phyloP scores from a whole-genome alignment of 768 basidiomycete species.

The Suillus decipiens region DNA sequence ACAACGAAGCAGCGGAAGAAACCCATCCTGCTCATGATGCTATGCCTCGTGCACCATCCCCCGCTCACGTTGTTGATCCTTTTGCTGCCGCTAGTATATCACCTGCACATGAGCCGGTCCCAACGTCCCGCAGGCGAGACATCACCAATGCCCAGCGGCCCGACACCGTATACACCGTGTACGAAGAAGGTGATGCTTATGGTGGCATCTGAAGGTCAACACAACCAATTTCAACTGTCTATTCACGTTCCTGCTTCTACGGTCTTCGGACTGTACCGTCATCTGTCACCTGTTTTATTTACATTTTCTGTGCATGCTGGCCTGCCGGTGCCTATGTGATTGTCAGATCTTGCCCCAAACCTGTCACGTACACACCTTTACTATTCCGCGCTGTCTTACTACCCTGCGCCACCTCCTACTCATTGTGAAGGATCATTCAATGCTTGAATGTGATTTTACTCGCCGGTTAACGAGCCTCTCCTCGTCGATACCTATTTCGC shows the following conservation, averaged over 20 bases:
- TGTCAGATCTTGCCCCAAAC: conserved; percentile 28
- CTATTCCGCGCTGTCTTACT: conserved; percentile 18
- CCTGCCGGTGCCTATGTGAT: conserved; percentile 25
- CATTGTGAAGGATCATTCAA: conserved; percentile 22
- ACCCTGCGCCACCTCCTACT: conserved; percentile 8
- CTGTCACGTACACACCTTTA: conserved; percentile 17
- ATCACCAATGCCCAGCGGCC: conserved; percentile 36
- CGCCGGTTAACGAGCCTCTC: conserved; percentile 38
- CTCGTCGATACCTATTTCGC: conserved; percentile 34
- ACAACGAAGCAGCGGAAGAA: conserved; percentile 18
- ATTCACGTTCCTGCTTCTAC: conserved; percentile 16
- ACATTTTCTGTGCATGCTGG: conserved; percentile 21
- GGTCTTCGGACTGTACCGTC: conserved; percentile 22
- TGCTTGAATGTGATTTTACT: conserved; percentile 26
- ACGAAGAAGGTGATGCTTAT: conserved; percentile 69
- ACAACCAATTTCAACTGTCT: conserved; percentile 3
- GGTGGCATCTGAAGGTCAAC: conserved; percentile 54
- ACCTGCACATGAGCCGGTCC: conserved; percentile 15
- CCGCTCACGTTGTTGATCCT: conserved; percentile 21
- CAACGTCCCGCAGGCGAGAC: conserved; percentile 14
- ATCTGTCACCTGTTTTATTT: conserved; percentile 27
- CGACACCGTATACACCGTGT: conserved; percentile 50
- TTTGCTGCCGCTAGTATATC: conserved; percentile 17
- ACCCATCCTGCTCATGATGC: not conserved
- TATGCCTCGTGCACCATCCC: conserved; percentile 35